These are phyloP conservation scores for Triglochin maritima DNA, from an alignment of 106 monocot genomes.

Conservation along the genomic window DNA sequence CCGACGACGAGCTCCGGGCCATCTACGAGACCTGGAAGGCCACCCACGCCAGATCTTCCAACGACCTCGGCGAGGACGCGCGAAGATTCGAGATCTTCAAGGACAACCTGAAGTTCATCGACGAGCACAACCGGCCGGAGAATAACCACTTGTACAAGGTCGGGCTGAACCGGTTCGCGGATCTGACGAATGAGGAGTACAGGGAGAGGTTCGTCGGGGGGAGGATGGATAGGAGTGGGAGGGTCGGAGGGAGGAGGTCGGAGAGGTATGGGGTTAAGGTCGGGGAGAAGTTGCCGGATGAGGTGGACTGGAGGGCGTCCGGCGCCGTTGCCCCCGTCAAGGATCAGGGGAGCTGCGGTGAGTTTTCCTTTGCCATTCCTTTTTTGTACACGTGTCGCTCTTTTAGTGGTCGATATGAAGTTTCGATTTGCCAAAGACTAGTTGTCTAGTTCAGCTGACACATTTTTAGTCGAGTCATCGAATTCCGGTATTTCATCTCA, in stretches of 20 bases:
- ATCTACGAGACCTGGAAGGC: constrained; percentile 34
- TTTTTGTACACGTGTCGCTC: neutral
- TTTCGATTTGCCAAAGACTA: no score
- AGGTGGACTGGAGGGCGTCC: constrained; percentile 67
- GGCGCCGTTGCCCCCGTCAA: constrained; percentile 66
- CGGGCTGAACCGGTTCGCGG: constrained; percentile 50
- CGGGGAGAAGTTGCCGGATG: constrained; percentile 13
- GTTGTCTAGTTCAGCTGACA: no score
- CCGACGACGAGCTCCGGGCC: constrained; percentile 14
- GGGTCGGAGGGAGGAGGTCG: constrained; percentile 1
- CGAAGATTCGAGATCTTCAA: constrained; percentile 37
- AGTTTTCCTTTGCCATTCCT: neutral
- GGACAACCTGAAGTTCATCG: constrained; percentile 42
- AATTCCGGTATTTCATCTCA: no score
- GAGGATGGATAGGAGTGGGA: constrained; percentile 3
- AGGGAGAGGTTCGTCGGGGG: constrained; percentile 25
- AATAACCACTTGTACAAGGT: constrained; percentile 22
- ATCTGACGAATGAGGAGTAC: constrained; percentile 62
- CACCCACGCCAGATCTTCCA: constrained; percentile 19
- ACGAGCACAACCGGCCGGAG: constrained; percentile 37
- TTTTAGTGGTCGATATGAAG: neutral
- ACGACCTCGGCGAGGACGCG: constrained; percentile 35
- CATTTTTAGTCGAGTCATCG: no score
- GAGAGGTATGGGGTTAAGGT: neutral
- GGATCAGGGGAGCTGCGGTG: constrained; percentile 80